Evolutionary conservation across 2,329 filamentous ascomycete species (phyloP), one percentile per base, ranked within the genome.

Genomic region (Arthrinium puccinioides): DNA sequence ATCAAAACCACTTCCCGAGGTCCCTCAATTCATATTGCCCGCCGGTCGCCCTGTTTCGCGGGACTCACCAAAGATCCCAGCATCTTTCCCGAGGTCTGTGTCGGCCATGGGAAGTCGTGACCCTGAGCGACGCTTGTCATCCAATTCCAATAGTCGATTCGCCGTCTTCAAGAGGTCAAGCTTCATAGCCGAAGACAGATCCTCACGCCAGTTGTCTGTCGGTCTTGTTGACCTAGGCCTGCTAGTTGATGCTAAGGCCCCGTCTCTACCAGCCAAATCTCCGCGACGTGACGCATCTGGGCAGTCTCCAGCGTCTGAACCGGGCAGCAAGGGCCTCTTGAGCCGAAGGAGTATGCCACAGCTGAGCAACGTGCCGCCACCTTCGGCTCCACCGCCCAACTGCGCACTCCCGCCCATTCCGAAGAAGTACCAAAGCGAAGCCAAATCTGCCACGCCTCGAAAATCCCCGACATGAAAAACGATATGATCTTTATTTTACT

Each of bases 401-500:
- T 36, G 43, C 11, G 43, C 43, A 27, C 37, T 45, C n/a, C 43
- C 43, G 21, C 41, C 43, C 10, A 43, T 45, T 26, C 43, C 43
- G 3, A 40, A 41, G 28, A 45, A 45, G 25, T 15, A 33, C 25
- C 23, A 37, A 27, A n/a, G n/a, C n/a, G n/a, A n/a, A n/a, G n/a
- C n/a, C n/a, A n/a, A n/a, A n/a, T n/a, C n/a, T n/a, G n/a, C n/a
- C n/a, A n/a, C n/a, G n/a, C n/a, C n/a, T n/a, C n/a, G n/a, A n/a
- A n/a, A n/a, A n/a, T n/a, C n/a, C n/a, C n/a, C n/a, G n/a, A n/a
- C n/a, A n/a, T n/a, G n/a, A n/a, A n/a, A n/a, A n/a, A n/a, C n/a
- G n/a, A n/a, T n/a, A n/a, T n/a, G n/a, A n/a, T n/a, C n/a, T n/a
- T n/a, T n/a, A n/a, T n/a, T n/a, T n/a, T n/a, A n/a, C n/a, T n/a